Conservation (phyloP, 179 eudicot genomes). For the Pouteria campechiana region DNA sequence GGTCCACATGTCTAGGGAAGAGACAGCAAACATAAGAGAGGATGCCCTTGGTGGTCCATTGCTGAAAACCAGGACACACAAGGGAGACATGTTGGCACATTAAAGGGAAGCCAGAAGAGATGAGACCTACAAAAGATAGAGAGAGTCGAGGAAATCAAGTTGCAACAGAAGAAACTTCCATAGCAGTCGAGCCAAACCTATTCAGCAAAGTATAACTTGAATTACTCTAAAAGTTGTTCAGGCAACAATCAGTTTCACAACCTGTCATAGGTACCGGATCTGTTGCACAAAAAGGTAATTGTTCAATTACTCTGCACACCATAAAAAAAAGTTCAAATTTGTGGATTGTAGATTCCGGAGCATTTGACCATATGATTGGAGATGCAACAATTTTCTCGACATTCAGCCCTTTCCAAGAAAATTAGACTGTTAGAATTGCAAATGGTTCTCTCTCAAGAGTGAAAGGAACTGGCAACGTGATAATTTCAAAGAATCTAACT, state of each 20-base stretch:
- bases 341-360: slow-evolving; percentile 4
- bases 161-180: not conserved
- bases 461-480: not conserved
- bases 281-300: slow-evolving; percentile 1
- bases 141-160: not conserved
- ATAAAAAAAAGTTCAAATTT: not conserved
- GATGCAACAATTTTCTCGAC: not conserved
- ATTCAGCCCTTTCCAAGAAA: not conserved
- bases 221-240: not conserved
- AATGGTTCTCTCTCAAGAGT: not conserved
- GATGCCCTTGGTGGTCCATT: slow-evolving; percentile 5
- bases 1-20: not conserved
- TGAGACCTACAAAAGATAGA: not conserved
- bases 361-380: slow-evolving; percentile 1
- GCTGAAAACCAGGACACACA: not conserved
- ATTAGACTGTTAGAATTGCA: too few relatives aligned
- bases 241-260: not conserved
- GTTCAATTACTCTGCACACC: not conserved
- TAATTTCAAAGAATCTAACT: not conserved
- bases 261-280: not conserved
- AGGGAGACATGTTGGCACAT: slow-evolving; percentile 1
- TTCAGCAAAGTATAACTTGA: not conserved
- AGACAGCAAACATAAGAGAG: not conserved
- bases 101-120: not conserved
- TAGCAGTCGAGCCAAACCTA: not conserved